Evolutionary conservation across 352 stramenopile genomes (phyloP), one percentile per base, ranked within the genome.

Genomic region (Phytophthora podocarpi): DNA sequence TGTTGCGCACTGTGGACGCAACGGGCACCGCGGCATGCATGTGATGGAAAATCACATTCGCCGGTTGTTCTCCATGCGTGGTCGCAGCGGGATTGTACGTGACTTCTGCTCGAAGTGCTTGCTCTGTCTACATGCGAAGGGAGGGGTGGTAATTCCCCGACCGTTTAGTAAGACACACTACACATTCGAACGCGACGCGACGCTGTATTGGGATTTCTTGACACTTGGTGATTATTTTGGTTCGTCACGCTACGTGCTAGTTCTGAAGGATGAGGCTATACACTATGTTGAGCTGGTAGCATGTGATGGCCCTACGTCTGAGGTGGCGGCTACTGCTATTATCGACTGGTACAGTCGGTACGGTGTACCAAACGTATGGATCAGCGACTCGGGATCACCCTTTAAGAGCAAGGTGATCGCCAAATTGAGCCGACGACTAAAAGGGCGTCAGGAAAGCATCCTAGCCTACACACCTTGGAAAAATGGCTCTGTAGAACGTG

Each of bases 351-450:
- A 55, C 23, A 55, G 18, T 34, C 47, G 47, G 3, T 55, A 35
- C 42, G 65, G 53, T 5, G n/a, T 45, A n/a, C 61, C 70, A 2
- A 16, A 10, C 3, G 11, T 62, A 0, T 76, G 60, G 65, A 41
- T 79, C 0, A 66, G 51, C 18, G 65, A 76, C 43, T 21, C 41
- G 15, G 66, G 66, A 5, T 59, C 12, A 21, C 66, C 73, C 36
- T 79, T 74, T 46, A 76, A 64, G 40, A 76, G 49, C 26, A 28
- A 67, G n/a, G 45, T 66, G 13, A 40, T 71, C 11, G 16, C 16
- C 16, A 56, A 72, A 37, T 27, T 58, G 7, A 40, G 7, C 15
- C 20, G 47, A 18, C 31, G 47, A 1, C 34, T 55, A 13, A 55
- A 55, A 21, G 16, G 18, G 9, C 31, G 30, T 1, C 47, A 55